These are phyloP conservation scores for Stachybotrys echinatus DNA, from an alignment of 2,329 filamentous ascomycete species.

Conservation along the genomic window DNA sequence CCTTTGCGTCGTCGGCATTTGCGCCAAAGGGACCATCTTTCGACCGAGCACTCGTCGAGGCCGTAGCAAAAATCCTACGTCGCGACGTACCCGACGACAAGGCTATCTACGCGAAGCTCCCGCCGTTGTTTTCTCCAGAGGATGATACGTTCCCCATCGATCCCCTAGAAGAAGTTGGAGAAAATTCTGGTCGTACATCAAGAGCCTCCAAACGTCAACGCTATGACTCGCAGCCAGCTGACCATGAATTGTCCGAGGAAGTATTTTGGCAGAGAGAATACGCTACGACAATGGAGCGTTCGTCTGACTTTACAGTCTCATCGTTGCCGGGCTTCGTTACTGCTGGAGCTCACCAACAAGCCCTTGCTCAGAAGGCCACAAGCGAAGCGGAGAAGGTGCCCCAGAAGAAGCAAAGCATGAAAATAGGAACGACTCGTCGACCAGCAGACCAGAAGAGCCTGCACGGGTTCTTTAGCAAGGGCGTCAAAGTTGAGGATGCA, in stretches of 20 bases:
- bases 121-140: conserved; percentile 50
- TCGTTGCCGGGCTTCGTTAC: conserved; percentile 57
- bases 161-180: conserved; percentile 31
- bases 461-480: conserved; percentile 29
- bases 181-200: conserved; percentile 10
- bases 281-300: conserved; percentile 57
- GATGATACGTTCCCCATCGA: conserved; percentile 66
- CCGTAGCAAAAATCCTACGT: conserved; percentile 66
- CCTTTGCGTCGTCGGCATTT: conserved; percentile 35
- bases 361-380: conserved; percentile 19
- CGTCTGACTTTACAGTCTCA: conserved; percentile 53
- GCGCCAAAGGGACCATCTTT: conserved; percentile 65
- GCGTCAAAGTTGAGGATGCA: not conserved
- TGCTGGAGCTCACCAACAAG: conserved; percentile 48
- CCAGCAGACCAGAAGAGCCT: conserved; percentile 35
- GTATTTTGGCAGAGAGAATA: conserved; percentile 39
- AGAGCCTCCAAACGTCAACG: conserved; percentile 23
- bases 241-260: conserved; percentile 14
- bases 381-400: conserved; percentile 10
- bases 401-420: conserved; percentile 11
- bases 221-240: conserved; percentile 9
- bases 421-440: conserved; percentile 23
- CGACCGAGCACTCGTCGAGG: conserved; percentile 53
- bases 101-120: conserved; percentile 47
- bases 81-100: conserved; percentile 54